These are phyloP conservation scores for Myrica gale DNA, from an alignment of 306 rosid species.

Conservation along the genomic window DNA sequence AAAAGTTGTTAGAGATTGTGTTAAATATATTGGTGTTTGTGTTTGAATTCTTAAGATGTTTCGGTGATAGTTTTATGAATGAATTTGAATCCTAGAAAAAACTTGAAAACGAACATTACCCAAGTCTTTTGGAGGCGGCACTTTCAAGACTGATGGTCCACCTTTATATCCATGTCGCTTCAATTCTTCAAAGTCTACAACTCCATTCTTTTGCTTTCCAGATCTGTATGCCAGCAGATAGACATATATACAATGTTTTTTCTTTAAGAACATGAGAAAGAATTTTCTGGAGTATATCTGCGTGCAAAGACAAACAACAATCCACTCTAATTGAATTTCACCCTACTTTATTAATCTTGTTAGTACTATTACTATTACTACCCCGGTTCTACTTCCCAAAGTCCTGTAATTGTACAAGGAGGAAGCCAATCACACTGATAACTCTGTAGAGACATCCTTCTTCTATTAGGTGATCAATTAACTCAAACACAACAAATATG, in stretches of 20 bases:
- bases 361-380: too few relatives aligned
- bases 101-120: too few relatives aligned
- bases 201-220: slow-evolving; percentile 53
- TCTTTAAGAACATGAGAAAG: slow-evolving; percentile 5
- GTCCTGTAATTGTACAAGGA: too few relatives aligned
- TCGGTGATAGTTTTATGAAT: too few relatives aligned
- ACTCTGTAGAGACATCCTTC: not conserved
- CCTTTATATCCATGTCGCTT: slow-evolving; percentile 73
- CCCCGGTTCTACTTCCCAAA: too few relatives aligned
- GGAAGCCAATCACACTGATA: too few relatives aligned
- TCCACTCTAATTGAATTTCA: not conserved
- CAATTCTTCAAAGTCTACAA: slow-evolving; percentile 71
- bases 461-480: not conserved
- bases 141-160: slow-evolving; percentile 80
- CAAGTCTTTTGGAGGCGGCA: slow-evolving; percentile 67
- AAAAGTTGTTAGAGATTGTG: too few relatives aligned
- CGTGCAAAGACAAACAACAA: not conserved
- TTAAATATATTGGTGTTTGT: too few relatives aligned
- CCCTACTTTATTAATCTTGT: too few relatives aligned
- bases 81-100: too few relatives aligned
- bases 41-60: too few relatives aligned
- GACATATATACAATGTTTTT: slow-evolving; percentile 10
- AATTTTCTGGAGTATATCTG: slow-evolving; percentile 4
- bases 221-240: slow-evolving; percentile 41
- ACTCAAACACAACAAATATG: not conserved